Evolutionary conservation across 1,284 basidiomycete species (phyloP).

Genomic region (Cryptococcus hybrid): DNA sequence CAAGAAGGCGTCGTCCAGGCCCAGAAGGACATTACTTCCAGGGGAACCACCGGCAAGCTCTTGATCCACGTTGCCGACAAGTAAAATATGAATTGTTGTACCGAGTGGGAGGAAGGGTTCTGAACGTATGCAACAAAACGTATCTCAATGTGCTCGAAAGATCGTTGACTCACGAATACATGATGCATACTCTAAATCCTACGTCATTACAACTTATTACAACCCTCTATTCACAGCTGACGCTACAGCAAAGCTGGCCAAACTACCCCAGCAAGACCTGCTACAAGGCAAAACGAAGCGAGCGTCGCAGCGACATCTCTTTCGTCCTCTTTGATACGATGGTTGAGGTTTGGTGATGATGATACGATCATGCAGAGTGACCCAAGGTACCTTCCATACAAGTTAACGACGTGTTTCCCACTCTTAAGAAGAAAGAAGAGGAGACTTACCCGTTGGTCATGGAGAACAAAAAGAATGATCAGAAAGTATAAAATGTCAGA

Average conservation of each 20-base stretch:
- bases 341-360: conserved; percentile 45
- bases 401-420: not conserved
- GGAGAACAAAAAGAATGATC: conserved; percentile 68
- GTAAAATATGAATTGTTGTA: not conserved
- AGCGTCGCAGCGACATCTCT: conserved; percentile 80
- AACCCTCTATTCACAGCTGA: not conserved
- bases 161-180: too few species aligned
- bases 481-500: conserved; percentile 72
- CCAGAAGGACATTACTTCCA: conserved; percentile 74
- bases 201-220: not conserved
- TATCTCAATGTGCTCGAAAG: too few species aligned
- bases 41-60: conserved; percentile 79
- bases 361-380: conserved; percentile 48
- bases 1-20: conserved; percentile 74
- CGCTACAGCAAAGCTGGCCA: conserved; percentile 71
- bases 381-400: conserved; percentile 29
- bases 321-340: conserved; percentile 56
- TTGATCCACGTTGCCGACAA: conserved; percentile 61
- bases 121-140: conserved; percentile 41
- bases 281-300: conserved; percentile 71
- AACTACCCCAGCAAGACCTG: conserved; percentile 70
- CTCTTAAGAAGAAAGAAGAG: conserved; percentile 46
- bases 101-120: too few species aligned
- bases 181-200: too few species aligned
- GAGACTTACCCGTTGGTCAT: conserved; percentile 67